These are phyloP conservation scores for Anthostomella pinea DNA, from an alignment of 2,329 filamentous ascomycete genomes.

Conservation along the genomic window DNA sequence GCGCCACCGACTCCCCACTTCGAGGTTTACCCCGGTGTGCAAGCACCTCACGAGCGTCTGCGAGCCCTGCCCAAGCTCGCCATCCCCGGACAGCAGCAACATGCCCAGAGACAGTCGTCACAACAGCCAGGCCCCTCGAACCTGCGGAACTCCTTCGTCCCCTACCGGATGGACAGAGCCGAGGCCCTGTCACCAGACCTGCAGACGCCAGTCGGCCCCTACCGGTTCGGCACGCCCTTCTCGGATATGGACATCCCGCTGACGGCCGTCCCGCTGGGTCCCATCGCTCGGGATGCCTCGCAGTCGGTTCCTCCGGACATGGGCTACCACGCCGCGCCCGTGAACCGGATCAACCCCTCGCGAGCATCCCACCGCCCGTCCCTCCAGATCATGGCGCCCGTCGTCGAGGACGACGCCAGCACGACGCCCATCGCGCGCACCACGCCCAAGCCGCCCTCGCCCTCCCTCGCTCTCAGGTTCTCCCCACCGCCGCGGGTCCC, in stretches of 20 bases:
- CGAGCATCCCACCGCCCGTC: slow-evolving; percentile 65
- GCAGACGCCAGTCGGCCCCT: slow-evolving; percentile 59
- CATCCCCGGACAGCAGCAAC: slow-evolving; percentile 47
- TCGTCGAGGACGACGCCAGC: slow-evolving; percentile 62
- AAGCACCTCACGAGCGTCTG: slow-evolving; percentile 52
- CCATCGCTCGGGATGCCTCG: slow-evolving; percentile 73
- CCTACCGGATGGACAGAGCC: slow-evolving; percentile 51
- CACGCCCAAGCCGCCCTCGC: slow-evolving; percentile 33
- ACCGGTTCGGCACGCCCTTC: slow-evolving; percentile 80
- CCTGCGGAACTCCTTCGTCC: slow-evolving; percentile 37
- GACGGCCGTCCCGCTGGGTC: slow-evolving; percentile 67
- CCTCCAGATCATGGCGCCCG: slow-evolving; percentile 64
- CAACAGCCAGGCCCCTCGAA: slow-evolving; percentile 26
- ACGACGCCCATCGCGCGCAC: slow-evolving; percentile 38
- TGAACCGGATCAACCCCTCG: slow-evolving; percentile 35
- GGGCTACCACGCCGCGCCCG: slow-evolving; percentile 60
- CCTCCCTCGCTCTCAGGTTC: slow-evolving; percentile 35
- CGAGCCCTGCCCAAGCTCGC: slow-evolving; percentile 60
- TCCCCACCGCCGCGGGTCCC: slow-evolving; percentile 33
- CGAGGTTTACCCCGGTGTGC: slow-evolving; percentile 54
- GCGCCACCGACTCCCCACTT: slow-evolving; percentile 70
- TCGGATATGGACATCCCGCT: slow-evolving; percentile 88
- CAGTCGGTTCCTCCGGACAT: slow-evolving; percentile 94
- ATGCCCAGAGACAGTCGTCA: slow-evolving; percentile 17
- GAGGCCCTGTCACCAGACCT: slow-evolving; percentile 54